Evolutionary conservation across 139 green algal species (phyloP), one percentile per base, ranked within the genome.

Genomic region (Chlorella sp.): DNA sequence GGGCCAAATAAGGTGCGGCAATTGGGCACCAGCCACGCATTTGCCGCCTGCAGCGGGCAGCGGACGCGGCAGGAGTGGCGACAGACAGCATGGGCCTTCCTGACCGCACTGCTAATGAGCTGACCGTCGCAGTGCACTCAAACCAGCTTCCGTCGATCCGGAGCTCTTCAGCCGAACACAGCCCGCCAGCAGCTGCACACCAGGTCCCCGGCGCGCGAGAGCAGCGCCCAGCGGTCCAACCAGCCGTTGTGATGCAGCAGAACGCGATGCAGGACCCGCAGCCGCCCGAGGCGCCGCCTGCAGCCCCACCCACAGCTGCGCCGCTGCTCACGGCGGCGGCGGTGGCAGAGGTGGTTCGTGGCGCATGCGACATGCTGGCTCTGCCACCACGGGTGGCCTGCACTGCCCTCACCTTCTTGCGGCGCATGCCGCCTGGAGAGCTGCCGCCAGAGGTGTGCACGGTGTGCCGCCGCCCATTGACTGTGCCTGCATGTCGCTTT

Each of bases 361-460:
- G 71, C 15, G 57, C 57, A 0, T 82, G 76, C 39, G 76, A 82
- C 23, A 32, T 72, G 36, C 63, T 82, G 28, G 76, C 57, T 1
- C 38, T 82, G 36, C 76, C 76, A 11, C 71, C 57, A 25, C 76
- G 76, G 4, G 76, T 82, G 26, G 16, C 16, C 4, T 82, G 60
- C 76, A 82, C 76, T 44, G 76, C 76, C 17, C 36, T 82, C 1
- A 57, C 60, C 15, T 82, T 82, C 25, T 11, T 73, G 36, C 76
- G 57, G 21, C 57, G 76, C 5, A 57, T 38, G 17, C 18, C 28
- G 7, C 5, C 38, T 3, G 44, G 23, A 7, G 76, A 82, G 39
- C 26, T 82, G 28, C 25, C 60, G 2, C 60, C 76, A 39, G 25
- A 82, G 56, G 76, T 82, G 60, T 51, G 44, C 44, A 51, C 9